A percentile compares a stretch with the other conserved stretches of the same genome.
Conservation (phyloP, 2,329 filamentous ascomycete genomes). For the Neofusicoccum umdonicola region DNA sequence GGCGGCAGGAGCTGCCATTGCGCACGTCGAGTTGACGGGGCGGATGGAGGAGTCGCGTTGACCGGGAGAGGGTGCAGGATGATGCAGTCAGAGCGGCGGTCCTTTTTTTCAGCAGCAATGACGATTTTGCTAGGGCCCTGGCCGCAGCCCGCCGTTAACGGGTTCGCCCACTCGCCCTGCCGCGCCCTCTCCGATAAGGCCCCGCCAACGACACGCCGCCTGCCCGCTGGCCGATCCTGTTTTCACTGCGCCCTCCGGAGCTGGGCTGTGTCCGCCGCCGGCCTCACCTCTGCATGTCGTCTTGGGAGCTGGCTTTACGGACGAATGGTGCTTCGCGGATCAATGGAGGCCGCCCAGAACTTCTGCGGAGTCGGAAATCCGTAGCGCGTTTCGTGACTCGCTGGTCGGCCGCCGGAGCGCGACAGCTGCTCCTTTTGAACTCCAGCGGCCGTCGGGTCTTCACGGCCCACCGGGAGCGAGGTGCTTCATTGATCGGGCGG, state of each 20-base stretch:
- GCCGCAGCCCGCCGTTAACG: constrained; percentile 6
- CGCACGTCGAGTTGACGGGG: constrained; percentile 3
- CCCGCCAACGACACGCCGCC: constrained; percentile 1
- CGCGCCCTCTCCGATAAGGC: not conserved
- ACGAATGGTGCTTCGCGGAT: constrained; percentile 8
- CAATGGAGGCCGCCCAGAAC: constrained; percentile 1
- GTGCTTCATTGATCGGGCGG: not conserved
- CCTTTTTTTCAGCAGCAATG: constrained; percentile 18
- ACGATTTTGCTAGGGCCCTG: constrained; percentile 12
- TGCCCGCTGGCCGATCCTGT: not conserved
- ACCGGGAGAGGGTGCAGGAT: not conserved
- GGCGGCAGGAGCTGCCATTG: constrained; percentile 27
- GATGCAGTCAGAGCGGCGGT: not conserved
- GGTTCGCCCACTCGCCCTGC: not conserved
- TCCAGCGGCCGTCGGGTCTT: constrained; percentile 7
- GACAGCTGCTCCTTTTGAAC: constrained; percentile 11
- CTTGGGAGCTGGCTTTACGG: not conserved
- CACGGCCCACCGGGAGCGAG: constrained; percentile 5
- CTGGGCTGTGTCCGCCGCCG: not conserved
- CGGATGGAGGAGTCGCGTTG: not conserved
- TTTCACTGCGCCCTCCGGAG: constrained; percentile 4
- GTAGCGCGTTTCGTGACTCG: constrained; percentile 9
- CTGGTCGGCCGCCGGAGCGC: not conserved
- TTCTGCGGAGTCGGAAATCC: constrained; percentile 5
- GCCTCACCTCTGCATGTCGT: not conserved